A percentile compares a stretch with the other conserved stretches of the same genome.
Conservation (phyloP, 345 rosid species). For the Dipteronia dyeriana region DNA sequence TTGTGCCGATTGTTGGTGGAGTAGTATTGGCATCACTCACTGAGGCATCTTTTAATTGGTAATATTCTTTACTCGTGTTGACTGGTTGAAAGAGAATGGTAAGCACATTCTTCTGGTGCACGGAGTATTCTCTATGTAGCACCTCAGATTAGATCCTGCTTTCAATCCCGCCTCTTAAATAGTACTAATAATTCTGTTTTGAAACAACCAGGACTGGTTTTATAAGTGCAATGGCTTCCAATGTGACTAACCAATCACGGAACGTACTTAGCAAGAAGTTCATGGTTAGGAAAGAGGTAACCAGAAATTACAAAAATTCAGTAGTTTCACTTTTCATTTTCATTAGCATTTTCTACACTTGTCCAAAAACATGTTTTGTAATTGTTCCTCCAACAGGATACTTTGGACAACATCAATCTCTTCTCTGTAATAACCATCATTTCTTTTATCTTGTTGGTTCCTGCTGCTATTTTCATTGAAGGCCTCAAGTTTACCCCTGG, state of each 20-base stretch:
- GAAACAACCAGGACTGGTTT: constrained; percentile 80
- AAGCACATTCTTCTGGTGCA: background rate
- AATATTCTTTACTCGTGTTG: constrained; percentile 19
- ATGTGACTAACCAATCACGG: constrained; percentile 85
- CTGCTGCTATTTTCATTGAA: constrained; percentile 62
- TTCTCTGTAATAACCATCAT: constrained; percentile 78
- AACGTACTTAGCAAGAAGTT: constrained; percentile 81
- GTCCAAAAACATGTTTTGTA: background rate
- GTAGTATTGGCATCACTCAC: constrained; percentile 86
- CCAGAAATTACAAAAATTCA: background rate
- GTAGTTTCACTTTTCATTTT: background rate
- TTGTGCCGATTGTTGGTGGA: constrained; percentile 78
- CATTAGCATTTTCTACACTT: background rate
- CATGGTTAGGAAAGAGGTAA: constrained; percentile 66
- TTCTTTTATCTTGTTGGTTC: constrained; percentile 66
- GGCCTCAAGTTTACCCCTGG: constrained; percentile 73
- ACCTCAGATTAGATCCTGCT: background rate
- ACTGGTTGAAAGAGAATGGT: background rate
- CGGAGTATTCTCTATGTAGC: background rate
- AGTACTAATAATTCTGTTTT: constrained; percentile 16
- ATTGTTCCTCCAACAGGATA: constrained; percentile 46
- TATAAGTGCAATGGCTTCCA: constrained; percentile 91
- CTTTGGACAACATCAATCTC: constrained; percentile 83
- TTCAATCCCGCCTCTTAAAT: background rate
- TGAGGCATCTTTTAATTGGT: constrained; percentile 84